These are phyloP conservation scores for Wallacemonas rigidus DNA, from an alignment of 208 protist species.

Conservation along the genomic window DNA sequence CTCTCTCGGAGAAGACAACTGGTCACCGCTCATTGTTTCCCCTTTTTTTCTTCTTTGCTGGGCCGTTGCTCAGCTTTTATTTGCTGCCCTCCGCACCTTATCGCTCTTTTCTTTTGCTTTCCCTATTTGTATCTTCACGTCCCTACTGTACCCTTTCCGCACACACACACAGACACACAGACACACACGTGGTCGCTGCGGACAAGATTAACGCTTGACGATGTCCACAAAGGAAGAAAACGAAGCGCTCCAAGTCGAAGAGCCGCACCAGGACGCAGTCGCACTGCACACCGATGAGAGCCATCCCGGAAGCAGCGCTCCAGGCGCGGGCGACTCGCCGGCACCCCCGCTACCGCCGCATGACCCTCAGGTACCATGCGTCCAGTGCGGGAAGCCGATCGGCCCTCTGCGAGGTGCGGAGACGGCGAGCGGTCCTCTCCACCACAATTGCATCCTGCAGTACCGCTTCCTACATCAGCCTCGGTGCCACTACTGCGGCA, in stretches of 20 bases:
- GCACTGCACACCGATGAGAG: neutral
- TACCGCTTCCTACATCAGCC: slow-evolving; percentile 48
- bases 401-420: slow-evolving; percentile 20
- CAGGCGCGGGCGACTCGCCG: slow-evolving; percentile 6
- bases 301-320: slow-evolving; percentile 8
- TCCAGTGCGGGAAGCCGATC: slow-evolving; percentile 45
- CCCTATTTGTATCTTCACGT: too few relatives aligned
- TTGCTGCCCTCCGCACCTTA: too few relatives aligned
- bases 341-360: neutral
- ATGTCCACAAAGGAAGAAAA: slow-evolving; percentile 18
- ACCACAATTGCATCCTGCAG: slow-evolving; percentile 36
- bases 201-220: neutral
- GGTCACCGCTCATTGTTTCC: neutral
- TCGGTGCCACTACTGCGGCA: slow-evolving; percentile 48
- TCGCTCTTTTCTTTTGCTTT: too few relatives aligned
- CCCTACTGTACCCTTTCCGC: neutral
- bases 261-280: slow-evolving; percentile 20
- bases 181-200: neutral
- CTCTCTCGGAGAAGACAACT: neutral
- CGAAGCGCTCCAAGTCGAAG: slow-evolving; percentile 7
- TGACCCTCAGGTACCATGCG: slow-evolving; percentile 20
- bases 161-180: slow-evolving; percentile 10
- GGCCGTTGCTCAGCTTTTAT: neutral
- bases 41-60: slow-evolving; percentile 1
- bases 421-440: slow-evolving; percentile 38